These are phyloP conservation scores for Ceriops tagal DNA, from an alignment of 345 rosid species.

Conservation along the genomic window DNA sequence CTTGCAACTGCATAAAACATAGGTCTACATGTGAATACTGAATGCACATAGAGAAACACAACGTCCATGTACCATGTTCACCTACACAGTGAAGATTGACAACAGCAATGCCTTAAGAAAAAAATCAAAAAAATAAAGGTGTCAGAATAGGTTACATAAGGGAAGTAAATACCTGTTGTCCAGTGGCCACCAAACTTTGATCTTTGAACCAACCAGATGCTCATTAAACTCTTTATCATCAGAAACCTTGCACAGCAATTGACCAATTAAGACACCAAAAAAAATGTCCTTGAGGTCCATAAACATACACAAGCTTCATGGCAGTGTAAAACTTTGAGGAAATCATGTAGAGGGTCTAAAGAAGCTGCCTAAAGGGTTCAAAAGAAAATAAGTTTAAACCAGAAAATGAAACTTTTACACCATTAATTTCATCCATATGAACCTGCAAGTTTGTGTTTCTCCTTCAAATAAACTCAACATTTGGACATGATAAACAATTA, in stretches of 20 bases:
- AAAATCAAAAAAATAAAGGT: background rate
- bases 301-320: background rate
- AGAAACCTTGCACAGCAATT: conserved; percentile 48
- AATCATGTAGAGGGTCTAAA: too few species aligned
- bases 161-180: conserved; percentile 65
- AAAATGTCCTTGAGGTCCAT: background rate
- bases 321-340: too few species aligned
- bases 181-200: conserved; percentile 90
- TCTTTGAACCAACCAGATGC: conserved; percentile 61
- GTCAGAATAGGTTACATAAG: background rate
- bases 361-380: too few species aligned
- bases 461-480: too few species aligned
- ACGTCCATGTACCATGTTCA: background rate
- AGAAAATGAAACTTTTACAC: too few species aligned
- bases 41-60: too few species aligned
- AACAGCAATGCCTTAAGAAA: background rate
- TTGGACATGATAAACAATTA: too few species aligned
- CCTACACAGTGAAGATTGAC: background rate
- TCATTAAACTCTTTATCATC: conserved; percentile 39
- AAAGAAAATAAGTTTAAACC: too few species aligned
- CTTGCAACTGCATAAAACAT: background rate
- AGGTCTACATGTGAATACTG: too few species aligned
- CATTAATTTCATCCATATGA: too few species aligned
- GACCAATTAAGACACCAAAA: conserved; percentile 16
- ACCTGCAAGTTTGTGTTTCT: too few species aligned